Evolutionary conservation across 2,329 filamentous ascomycete genomes (phyloP).

Genomic region (Metarhizium anisopliae): DNA sequence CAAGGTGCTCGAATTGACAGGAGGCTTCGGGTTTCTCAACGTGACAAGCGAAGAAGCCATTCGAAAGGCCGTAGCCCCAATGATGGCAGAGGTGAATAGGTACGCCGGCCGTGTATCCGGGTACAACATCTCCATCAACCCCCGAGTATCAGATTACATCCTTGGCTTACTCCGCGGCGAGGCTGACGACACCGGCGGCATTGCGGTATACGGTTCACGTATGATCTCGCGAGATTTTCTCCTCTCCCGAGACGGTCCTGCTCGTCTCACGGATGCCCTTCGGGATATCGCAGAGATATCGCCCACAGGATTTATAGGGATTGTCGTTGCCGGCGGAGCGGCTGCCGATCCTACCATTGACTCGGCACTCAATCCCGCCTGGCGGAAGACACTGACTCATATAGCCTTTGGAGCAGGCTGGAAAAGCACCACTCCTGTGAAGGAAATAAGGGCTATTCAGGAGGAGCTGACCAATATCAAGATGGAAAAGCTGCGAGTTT

Average conservation of each 20-base stretch:
- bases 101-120: neutral
- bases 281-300: slow-evolving; percentile 6
- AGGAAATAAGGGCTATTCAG: neutral
- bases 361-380: slow-evolving; percentile 31
- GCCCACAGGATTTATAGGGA: slow-evolving; percentile 10
- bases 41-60: slow-evolving; percentile 3
- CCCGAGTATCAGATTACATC: too few relatives aligned
- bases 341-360: slow-evolving; percentile 18
- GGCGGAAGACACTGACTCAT: slow-evolving; percentile 27
- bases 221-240: slow-evolving; percentile 17
- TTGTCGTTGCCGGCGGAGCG: slow-evolving; percentile 6
- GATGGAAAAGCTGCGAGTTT: slow-evolving; percentile 13
- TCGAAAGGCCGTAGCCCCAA: slow-evolving; percentile 1
- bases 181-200: too few relatives aligned
- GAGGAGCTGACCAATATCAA: slow-evolving; percentile 19
- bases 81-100: slow-evolving; percentile 1
- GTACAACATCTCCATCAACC: too few relatives aligned
- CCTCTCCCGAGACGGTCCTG: slow-evolving; percentile 12
- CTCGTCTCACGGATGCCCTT: slow-evolving; percentile 15
- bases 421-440: too few relatives aligned
- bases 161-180: too few relatives aligned
- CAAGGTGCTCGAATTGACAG: neutral
- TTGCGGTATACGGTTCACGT: too few relatives aligned
- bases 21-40: slow-evolving; percentile 7
- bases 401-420: too few relatives aligned